A percentile compares a stretch with the other conserved stretches of the same genome.
Conservation (phyloP, 2,329 filamentous ascomycete species). For the Talaromyces amestolkiae region DNA sequence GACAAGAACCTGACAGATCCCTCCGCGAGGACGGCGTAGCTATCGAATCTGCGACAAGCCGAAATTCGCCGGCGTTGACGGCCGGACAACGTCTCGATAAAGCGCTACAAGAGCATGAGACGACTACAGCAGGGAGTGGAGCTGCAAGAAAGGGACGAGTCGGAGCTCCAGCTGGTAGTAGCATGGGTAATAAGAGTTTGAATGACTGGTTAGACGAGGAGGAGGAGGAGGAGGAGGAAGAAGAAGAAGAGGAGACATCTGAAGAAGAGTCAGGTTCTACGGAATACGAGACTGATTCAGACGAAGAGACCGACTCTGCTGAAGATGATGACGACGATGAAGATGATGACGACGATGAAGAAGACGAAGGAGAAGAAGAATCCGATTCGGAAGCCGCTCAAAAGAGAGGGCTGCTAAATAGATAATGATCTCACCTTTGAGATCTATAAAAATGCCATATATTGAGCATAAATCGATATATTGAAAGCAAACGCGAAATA, state of each 20-base stretch:
- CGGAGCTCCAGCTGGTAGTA: conserved; percentile 44
- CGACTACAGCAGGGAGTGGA: conserved; percentile 25
- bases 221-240: conserved; percentile 39
- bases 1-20: conserved; percentile 72
- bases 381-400: conserved; percentile 34
- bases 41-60: conserved; percentile 22
- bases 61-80: conserved; percentile 30
- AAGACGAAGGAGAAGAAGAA: conserved; percentile 38
- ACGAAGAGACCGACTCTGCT: conserved; percentile 39
- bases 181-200: conserved; percentile 63
- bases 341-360: conserved; percentile 36
- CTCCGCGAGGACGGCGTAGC: conserved; percentile 63
- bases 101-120: conserved; percentile 44
- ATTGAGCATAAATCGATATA: not conserved
- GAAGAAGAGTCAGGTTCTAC: conserved; percentile 42
- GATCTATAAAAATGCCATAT: not conserved
- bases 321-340: conserved; percentile 40
- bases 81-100: conserved; percentile 45
- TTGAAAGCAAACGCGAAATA: not conserved
- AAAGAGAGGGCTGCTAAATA: conserved; percentile 38
- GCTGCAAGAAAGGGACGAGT: conserved; percentile 24
- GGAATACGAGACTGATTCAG: conserved; percentile 46
- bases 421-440: conserved; percentile 26
- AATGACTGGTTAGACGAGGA: conserved; percentile 82
- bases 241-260: conserved; percentile 54